Evolutionary conservation across 805 yeast species (phyloP), one percentile per base, ranked within the genome.

Genomic region (Pichia phayaonensis): DNA sequence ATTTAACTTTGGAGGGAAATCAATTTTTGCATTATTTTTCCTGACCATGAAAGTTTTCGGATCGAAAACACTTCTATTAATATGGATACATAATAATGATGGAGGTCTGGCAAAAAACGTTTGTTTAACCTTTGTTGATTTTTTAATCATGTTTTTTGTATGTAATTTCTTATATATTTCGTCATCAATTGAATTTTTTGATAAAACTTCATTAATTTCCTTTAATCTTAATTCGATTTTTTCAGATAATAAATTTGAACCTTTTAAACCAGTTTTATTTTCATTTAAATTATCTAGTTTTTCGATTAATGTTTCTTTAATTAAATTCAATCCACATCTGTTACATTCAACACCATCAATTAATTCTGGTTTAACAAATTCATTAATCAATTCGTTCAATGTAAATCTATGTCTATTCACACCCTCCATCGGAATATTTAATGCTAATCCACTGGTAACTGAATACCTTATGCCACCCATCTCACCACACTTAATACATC

Each of bases 311-410:
- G 75, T 80, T n/a, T 72, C 74, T 47, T 67, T 69, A 13, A 86
- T 83, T 52, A 81, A 82, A 27, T 66, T 65, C 56, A 92, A 72
- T 3, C 95, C 92, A 72, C 98, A 92, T 60, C 98, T 75, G 61
- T 90, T 89, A 71, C 99, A 92, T 66, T 90, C 92, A 38, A 92
- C 99, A 44, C 90, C 96, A 57, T 88, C 90, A 52, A 92, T 90
- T 22, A 86, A 79, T 63, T 92, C 99, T 40, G 90, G 87, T 50
- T 79, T 75, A 7, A 74, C 79, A 88, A 90, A 87, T 42, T 81
- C 79, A 44, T 75, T 70, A 54, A 87, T 65, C 48, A 86, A 71
- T 18, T 76, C 80, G 6, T 76, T 65, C 49, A 86, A 67, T 43
- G 70, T 68, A 46, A 65, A 67, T n/a, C 72, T 61, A 1, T 73